Evolutionary conservation across 441 rosid species (phyloP), one percentile per base, ranked within the genome.

Genomic region (Bocquillonia castaneifolia): DNA sequence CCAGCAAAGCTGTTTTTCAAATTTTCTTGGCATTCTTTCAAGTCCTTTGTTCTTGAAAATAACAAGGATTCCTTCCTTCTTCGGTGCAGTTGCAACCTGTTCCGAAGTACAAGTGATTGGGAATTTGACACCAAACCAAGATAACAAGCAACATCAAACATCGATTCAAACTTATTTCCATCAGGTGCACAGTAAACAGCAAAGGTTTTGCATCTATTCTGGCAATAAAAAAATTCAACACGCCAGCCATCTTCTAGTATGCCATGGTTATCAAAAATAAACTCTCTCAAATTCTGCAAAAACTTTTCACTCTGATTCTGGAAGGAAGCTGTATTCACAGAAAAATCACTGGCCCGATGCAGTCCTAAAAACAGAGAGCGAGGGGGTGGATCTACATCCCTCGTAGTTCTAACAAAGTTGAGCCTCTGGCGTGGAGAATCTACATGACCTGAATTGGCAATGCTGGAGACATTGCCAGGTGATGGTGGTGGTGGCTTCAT

Each of bases 101-200:
- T 80, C 63, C 40, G 72, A 58, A 78, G 59, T 58, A 70, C 70
- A 50, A 56, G 32, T 50, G 77, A 64, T 57, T 36, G 69, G 70
- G 64, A 68, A 69, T 79, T 83, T 60, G 81, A 73, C 64, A 72
- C 66, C 79, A 83, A 72, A 6, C 83, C 76, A 60, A 81, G 79
- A 76, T 81, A 66, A 52, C 80, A 50, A 51, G 83, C 76, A 77
- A 79, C 83, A 64, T 76, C 87, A 67, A 65, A 67, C 79, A 75
- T 70, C n/a, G 83, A 81, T 64, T 74, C 83, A 74, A 79, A 79
- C 73, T 59, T 77, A 78, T 68, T 76, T 47, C 85, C 85, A 62
- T 78, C 82, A 0, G 80, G 80, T 32, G 80, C 69, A 54, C 76
- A 72, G 74, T 75, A 72, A 69, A 72, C 62, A n/a, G 70, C 77